Conservation (phyloP, 2,329 filamentous ascomycete species). For the Setomelanomma holmii region DNA sequence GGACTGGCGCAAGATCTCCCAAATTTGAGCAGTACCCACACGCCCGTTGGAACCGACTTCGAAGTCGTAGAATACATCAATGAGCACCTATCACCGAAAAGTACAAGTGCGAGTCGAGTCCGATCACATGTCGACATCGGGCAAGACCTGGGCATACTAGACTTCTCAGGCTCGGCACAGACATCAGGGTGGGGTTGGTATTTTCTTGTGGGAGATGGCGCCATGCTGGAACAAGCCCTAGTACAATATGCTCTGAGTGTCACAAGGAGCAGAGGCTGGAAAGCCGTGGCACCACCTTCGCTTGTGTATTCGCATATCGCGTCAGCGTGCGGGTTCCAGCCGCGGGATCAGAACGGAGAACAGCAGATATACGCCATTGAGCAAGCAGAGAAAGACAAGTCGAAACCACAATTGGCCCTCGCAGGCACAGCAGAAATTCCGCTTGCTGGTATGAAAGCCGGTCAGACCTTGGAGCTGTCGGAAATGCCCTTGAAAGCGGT, state of each 20-base stretch:
- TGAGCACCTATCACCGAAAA: constrained; percentile 57
- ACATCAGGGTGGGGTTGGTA: constrained; percentile 98
- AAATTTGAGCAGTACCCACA: constrained; percentile 80
- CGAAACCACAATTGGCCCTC: constrained; percentile 73
- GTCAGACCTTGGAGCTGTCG: constrained; percentile 67
- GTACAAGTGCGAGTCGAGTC: constrained; percentile 56
- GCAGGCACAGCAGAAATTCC: constrained; percentile 95
- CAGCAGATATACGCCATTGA: constrained; percentile 88
- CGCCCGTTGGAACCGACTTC: constrained; percentile 73
- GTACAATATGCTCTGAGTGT: constrained; percentile 82
- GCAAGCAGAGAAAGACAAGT: constrained; percentile 67
- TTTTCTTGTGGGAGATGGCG: constrained; percentile 89
- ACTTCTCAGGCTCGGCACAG: constrained; percentile 82
- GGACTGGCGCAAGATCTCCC: constrained; percentile 78
- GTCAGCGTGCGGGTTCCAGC: constrained; percentile 91
- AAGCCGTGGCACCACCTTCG: constrained; percentile 80
- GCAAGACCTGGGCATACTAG: constrained; percentile 82
- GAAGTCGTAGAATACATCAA: constrained; percentile 80
- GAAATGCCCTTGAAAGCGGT: constrained; percentile 80
- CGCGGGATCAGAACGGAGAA: constrained; percentile 87
- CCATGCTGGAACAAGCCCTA: constrained; percentile 92
- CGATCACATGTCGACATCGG: constrained; percentile 88
- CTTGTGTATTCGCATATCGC: constrained; percentile 93
- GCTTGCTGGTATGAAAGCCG: constrained; percentile 87
- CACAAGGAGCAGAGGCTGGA: constrained; percentile 78